A percentile compares a stretch with the other conserved stretches of the same genome.
These are phyloP conservation scores for Scedosporium aurantiacum DNA, from an alignment of 2,329 filamentous ascomycete species.

Conservation along the genomic window DNA sequence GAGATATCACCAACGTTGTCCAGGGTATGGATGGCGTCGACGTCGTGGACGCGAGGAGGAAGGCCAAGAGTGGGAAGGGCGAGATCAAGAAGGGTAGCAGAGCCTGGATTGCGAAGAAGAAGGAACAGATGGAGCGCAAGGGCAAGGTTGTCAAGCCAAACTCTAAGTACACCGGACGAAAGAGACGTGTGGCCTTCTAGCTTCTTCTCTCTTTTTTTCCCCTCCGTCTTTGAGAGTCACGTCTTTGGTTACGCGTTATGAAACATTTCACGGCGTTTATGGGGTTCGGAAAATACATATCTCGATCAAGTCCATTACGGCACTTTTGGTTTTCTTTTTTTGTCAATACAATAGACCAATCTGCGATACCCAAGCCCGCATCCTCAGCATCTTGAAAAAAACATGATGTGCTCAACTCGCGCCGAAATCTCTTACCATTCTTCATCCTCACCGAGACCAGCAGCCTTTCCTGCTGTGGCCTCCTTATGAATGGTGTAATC, in stretches of 20 bases:
- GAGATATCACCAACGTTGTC: constrained; percentile 86
- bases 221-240: too few species aligned
- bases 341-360: neutral
- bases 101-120: constrained; percentile 74
- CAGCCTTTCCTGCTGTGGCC: constrained; percentile 14
- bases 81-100: constrained; percentile 71
- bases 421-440: neutral
- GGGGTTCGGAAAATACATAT: neutral
- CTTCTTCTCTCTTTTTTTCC: neutral
- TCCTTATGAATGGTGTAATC: constrained; percentile 13
- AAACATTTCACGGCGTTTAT: neutral
- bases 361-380: neutral
- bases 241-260: neutral
- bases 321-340: neutral
- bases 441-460: constrained; percentile 8
- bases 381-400: neutral
- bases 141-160: constrained; percentile 87
- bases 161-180: constrained; percentile 90
- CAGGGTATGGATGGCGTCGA: constrained; percentile 82
- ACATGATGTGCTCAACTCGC: neutral
- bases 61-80: constrained; percentile 32
- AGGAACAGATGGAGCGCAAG: constrained; percentile 87
- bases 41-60: constrained; percentile 57
- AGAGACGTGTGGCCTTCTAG: constrained; percentile 68
- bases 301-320: neutral